phyloP scores from a whole-genome alignment of 164 flowering plant species.

The Vitis riparia region DNA sequence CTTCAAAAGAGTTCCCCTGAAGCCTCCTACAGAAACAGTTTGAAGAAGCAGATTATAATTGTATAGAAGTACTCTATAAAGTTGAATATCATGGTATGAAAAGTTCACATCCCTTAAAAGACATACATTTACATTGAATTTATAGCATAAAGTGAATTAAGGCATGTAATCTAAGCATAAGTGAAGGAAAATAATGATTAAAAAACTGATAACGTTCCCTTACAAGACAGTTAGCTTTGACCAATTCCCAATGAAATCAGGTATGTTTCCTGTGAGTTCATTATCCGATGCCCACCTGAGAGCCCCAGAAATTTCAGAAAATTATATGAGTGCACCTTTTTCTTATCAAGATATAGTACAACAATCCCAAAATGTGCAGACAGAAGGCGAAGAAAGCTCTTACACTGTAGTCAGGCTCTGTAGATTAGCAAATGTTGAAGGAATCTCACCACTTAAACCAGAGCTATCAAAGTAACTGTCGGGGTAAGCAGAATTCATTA shows the following conservation, averaged over 20 bases:
- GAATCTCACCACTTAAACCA: constrained; percentile 56
- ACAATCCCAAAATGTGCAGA: too few relatives aligned
- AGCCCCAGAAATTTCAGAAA: constrained; percentile 3
- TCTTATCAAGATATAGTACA: neutral
- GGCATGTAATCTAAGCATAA: too few relatives aligned
- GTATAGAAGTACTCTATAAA: too few relatives aligned
- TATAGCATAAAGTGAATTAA: too few relatives aligned
- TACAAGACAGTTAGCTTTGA: constrained; percentile 49
- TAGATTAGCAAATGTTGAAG: constrained; percentile 45
- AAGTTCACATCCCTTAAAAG: too few relatives aligned
- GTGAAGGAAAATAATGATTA: too few relatives aligned
- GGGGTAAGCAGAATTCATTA: neutral
- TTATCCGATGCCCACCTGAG: constrained; percentile 73
- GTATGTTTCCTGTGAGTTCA: constrained; percentile 63
- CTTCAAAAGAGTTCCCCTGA: constrained; percentile 74
- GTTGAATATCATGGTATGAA: too few relatives aligned
- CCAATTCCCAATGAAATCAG: constrained; percentile 76
- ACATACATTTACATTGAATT: too few relatives aligned
- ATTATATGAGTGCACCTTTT: neutral
- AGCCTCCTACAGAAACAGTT: constrained; percentile 47
- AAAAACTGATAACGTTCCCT: constrained; percentile 11
- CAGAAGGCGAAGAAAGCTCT: constrained; percentile 2
- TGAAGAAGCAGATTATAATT: neutral
- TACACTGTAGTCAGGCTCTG: constrained; percentile 30
- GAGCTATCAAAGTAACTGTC: constrained; percentile 51